Evolutionary conservation across 768 basidiomycete species (phyloP).

Genomic region (Cystoderma amianthinum): DNA sequence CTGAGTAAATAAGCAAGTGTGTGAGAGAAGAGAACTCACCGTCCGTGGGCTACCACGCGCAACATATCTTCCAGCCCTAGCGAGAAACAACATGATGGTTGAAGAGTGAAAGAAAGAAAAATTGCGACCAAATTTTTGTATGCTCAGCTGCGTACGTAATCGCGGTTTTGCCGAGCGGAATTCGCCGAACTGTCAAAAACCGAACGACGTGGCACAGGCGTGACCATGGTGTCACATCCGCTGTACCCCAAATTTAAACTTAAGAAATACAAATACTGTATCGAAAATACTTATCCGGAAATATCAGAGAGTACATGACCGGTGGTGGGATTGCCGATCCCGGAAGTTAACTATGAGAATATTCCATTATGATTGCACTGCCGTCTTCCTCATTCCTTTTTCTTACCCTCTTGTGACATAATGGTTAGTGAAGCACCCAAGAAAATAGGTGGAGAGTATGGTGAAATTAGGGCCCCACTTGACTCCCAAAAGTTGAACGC

Average conservation of each 20-base stretch:
- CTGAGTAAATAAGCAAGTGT: conserved; percentile 7
- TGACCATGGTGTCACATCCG: neutral
- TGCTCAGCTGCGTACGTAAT: conserved; percentile 28
- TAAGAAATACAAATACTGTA: neutral
- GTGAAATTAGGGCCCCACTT: conserved; percentile 64
- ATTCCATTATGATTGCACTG: too few species aligned
- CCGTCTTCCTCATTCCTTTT: neutral
- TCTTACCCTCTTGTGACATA: conserved; percentile 3
- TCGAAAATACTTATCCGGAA: too few species aligned
- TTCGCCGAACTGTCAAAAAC: conserved; percentile 20
- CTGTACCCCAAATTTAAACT: neutral
- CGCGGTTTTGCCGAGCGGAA: conserved; percentile 26
- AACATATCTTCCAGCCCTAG: conserved; percentile 57
- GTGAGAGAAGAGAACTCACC: conserved; percentile 25
- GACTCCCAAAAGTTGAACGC: conserved; percentile 55
- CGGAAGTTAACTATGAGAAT: too few species aligned
- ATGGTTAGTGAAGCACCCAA: conserved; percentile 20
- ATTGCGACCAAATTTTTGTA: conserved; percentile 36
- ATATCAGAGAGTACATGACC: too few species aligned
- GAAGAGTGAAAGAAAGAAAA: conserved; percentile 26
- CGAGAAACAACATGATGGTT: conserved; percentile 67
- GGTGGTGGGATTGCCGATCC: too few species aligned
- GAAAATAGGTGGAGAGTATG: conserved; percentile 71
- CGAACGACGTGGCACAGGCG: neutral
- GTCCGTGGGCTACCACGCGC: conserved; percentile 60